phyloP scores from a whole-genome alignment of 176 grass and related monocot genomes.

The Calamus simplicifolius region DNA sequence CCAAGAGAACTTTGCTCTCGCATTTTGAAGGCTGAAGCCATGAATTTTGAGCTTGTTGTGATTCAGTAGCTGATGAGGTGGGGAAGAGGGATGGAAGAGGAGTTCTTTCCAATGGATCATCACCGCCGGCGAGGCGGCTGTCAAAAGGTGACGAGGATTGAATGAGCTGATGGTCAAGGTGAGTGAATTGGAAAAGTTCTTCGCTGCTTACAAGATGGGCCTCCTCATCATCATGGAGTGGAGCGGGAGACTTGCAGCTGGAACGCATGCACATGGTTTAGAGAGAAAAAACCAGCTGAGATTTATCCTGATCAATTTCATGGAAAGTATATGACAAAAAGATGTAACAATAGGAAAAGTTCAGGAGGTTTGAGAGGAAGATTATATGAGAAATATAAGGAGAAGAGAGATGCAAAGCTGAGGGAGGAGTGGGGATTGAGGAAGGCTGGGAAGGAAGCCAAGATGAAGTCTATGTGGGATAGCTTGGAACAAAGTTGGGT shows the following conservation, averaged over 20 bases:
- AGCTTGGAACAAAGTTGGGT: neutral
- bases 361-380: slow-evolving; percentile 19
- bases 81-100: no score
- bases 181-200: neutral
- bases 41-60: no score
- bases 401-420: slow-evolving; percentile 47
- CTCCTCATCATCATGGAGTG: no score
- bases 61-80: no score
- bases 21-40: no score
- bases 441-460: slow-evolving; percentile 12
- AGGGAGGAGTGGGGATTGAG: slow-evolving; percentile 12
- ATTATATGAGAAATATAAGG: slow-evolving; percentile 48
- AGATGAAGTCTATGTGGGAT: slow-evolving; percentile 13
- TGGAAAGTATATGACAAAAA: neutral
- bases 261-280: neutral
- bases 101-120: neutral
- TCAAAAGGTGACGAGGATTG: neutral
- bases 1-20: no score
- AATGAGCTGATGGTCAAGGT: slow-evolving; percentile 6
- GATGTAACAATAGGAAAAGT: neutral
- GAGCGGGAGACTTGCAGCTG: neutral
- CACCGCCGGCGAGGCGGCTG: neutral
- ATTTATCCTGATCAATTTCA: neutral
- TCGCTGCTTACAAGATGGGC: no score
- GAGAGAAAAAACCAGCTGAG: neutral